Base-by-base conservation (phyloP, 148 eudicot species). In the Chenopodium album region DNA sequence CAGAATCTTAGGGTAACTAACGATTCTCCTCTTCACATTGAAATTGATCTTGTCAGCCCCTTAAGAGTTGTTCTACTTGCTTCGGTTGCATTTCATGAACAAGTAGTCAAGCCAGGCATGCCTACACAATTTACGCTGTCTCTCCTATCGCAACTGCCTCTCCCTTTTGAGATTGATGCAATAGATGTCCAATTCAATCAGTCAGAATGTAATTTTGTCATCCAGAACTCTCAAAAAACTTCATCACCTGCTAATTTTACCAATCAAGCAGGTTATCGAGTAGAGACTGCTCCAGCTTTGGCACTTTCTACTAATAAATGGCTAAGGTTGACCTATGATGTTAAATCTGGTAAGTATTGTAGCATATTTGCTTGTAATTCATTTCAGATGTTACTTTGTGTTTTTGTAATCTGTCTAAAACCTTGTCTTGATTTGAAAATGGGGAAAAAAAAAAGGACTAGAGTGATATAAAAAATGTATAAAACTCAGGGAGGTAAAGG, bases 31-130 rank as follows among this genome's bases (percentile, higher is more conserved):
- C 90, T 97, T 84, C 92, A 88, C 83, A 89, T 96, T 73, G 99
- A 97, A 91, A 91, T 97, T 85, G 98, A 97, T 89, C 95, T 87
- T 82, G 95, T 97, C 80, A 97, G 98, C 79, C 99, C 99, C 78
- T 93, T 97, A 79, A 85, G 99, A 79, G 89, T 88, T 79, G 94
- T 85, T 73, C 90, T 97, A 78, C 95, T 97, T 87, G 94, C 95
- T 79, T 90, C 97, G 64, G 98, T 88, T 86, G 92, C 99, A 80
- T 97, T 97, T 88, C 97, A 97, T 86, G 98, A 94, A 77, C 98
- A 93, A 83, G 86, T 83, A 64, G 92, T 94, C 75, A 94, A 97
- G 91, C 99, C 95, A 44, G 92, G 97, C 75, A 82, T 78, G 83
- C 86, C 92, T 23, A 87, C 92, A 1, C 84, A 72, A 75, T 48